Evolutionary conservation across 1,284 basidiomycete genomes (phyloP).

Genomic region (Sporisorium sorghi): DNA sequence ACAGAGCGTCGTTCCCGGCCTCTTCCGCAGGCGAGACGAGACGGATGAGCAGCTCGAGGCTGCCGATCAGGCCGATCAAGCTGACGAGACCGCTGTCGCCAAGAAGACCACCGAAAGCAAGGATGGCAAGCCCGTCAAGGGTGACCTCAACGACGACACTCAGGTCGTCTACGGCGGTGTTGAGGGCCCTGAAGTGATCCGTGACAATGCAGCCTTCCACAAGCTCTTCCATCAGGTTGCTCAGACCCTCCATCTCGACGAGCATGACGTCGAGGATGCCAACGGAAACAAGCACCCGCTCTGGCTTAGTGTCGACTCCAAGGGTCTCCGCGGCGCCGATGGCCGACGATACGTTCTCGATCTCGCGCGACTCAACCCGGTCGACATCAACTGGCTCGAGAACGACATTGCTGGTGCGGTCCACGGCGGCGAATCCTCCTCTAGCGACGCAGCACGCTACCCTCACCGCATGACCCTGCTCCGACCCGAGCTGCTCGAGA

Average conservation of each 20-base stretch:
- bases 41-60: conserved; percentile 44
- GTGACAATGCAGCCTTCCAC: conserved; percentile 72
- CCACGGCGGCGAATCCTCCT: conserved; percentile 45
- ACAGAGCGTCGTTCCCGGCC: conserved; percentile 74
- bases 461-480: conserved; percentile 74
- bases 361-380: conserved; percentile 72
- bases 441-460: conserved; percentile 65
- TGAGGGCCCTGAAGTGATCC: conserved; percentile 71
- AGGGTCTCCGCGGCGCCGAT: conserved; percentile 74
- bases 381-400: conserved; percentile 74
- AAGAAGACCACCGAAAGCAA: conserved; percentile 76
- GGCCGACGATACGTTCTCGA: conserved; percentile 74
- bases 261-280: conserved; percentile 72
- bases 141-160: conserved; percentile 69
- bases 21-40: conserved; percentile 71
- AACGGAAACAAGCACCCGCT: conserved; percentile 72
- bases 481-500: conserved; percentile 74
- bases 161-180: conserved; percentile 72
- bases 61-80: conserved; percentile 39
- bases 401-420: conserved; percentile 70
- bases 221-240: conserved; percentile 73
- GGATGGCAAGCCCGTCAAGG: conserved; percentile 77
- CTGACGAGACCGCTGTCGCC: conserved; percentile 21
- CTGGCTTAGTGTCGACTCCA: conserved; percentile 74
- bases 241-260: conserved; percentile 72